Conservation (phyloP, 495 filamentous ascomycete genomes). For the Annulohypoxylon bovei region DNA sequence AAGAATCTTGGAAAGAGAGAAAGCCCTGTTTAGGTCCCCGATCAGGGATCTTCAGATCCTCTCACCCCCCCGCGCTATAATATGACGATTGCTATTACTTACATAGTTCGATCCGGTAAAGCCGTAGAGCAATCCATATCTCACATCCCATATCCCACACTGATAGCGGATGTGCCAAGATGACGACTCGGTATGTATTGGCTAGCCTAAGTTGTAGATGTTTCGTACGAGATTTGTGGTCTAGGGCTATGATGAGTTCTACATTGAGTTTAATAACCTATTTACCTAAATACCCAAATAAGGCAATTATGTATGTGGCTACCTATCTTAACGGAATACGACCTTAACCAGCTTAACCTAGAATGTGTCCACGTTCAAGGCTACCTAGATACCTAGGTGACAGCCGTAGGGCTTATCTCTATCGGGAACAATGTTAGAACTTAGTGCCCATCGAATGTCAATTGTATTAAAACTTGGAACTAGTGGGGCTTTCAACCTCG, state of each 20-base stretch:
- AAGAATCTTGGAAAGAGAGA: constrained; percentile 13
- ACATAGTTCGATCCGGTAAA: constrained; percentile 2
- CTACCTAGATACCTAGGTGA: background rate
- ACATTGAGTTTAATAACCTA: background rate
- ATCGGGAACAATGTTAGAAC: constrained; percentile 10
- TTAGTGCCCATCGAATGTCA: constrained; percentile 1
- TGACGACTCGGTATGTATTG: background rate
- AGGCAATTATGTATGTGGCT: background rate
- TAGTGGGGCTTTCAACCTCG: constrained; percentile 24
- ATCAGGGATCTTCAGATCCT: constrained; percentile 31
- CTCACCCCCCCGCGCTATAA: constrained; percentile 25
- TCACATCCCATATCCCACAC: background rate
- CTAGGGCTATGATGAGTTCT: background rate
- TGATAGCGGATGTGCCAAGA: background rate
- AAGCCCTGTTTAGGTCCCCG: constrained; percentile 21
- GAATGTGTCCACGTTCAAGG: background rate
- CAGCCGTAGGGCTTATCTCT: constrained; percentile 29
- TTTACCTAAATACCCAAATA: background rate
- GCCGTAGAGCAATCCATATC: background rate
- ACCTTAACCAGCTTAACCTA: background rate
- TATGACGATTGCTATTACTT: constrained; percentile 33
- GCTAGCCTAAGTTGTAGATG: background rate
- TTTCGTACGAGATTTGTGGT: background rate
- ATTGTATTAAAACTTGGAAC: constrained; percentile 15
- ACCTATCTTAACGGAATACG: background rate